phyloP scores from a whole-genome alignment of 768 basidiomycete genomes.

The Mycena amicta region DNA sequence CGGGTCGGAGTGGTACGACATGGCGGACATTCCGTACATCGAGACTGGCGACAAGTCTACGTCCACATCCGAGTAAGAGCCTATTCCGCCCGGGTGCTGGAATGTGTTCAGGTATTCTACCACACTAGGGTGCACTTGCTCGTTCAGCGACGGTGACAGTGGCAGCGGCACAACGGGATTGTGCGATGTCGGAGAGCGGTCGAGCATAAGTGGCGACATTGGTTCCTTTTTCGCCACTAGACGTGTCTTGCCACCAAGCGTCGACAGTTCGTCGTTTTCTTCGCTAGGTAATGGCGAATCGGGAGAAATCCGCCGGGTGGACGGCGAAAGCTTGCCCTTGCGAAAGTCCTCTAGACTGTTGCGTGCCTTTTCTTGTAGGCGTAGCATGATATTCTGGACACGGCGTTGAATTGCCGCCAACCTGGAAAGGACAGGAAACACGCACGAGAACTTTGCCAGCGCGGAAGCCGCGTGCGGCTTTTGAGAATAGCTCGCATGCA shows the following conservation, averaged over 20 bases:
- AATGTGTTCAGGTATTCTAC: slow-evolving; percentile 73
- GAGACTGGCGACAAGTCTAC: slow-evolving; percentile 46
- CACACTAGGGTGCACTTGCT: slow-evolving; percentile 62
- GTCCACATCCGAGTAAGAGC: slow-evolving; percentile 31
- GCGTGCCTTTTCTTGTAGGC: slow-evolving; percentile 67
- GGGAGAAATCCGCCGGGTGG: slow-evolving; percentile 39
- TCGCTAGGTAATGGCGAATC: slow-evolving; percentile 47
- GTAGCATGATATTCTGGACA: slow-evolving; percentile 62
- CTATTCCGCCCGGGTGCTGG: slow-evolving; percentile 25
- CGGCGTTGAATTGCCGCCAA: not conserved
- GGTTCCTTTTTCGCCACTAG: slow-evolving; percentile 65
- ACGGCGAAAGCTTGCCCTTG: slow-evolving; percentile 53
- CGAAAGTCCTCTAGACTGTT: slow-evolving; percentile 64
- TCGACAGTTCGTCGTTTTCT: slow-evolving; percentile 64
- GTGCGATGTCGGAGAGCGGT: slow-evolving; percentile 69
- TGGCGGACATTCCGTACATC: slow-evolving; percentile 48
- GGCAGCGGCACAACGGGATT: slow-evolving; percentile 77
- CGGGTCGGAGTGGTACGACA: slow-evolving; percentile 39
- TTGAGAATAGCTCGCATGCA: slow-evolving; percentile 74
- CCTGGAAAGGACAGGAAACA: slow-evolving; percentile 1
- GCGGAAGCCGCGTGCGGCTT: slow-evolving; percentile 65
- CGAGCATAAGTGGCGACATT: slow-evolving; percentile 53
- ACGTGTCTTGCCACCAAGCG: slow-evolving; percentile 68
- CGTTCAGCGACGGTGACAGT: slow-evolving; percentile 50
- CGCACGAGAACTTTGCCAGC: slow-evolving; percentile 67